Evolutionary conservation across 2,329 filamentous ascomycete species (phyloP), one percentile per base, ranked within the genome.

Genomic region (Talaromyces sp.): DNA sequence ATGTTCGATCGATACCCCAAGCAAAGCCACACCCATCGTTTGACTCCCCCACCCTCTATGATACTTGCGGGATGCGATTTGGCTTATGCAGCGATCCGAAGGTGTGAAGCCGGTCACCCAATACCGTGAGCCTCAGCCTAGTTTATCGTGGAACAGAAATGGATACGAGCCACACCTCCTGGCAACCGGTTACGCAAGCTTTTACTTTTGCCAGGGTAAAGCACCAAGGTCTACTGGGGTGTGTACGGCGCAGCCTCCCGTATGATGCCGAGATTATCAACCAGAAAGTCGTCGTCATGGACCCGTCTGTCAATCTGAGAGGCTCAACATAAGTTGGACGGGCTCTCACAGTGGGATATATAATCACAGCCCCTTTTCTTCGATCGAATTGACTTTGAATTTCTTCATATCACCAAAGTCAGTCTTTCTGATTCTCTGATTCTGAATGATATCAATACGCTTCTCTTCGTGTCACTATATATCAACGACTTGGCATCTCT

Each of bases 81-180:
- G 3, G 6, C 6, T 16, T 28, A 16, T 48, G 21, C 44, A 25
- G 21, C 21, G 18, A 25, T 46, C 21, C 42, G 18, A 46, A 6
- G 14, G 48, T 54, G 1, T 28, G 6, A 35, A 31, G 2, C 31
- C 28, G 8, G 9, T 54, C 2, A 16, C 23, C 48, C 48, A 52
- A n/a, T 18, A 16, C 48, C 25, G 33, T 16, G 28, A 52, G 28
- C n/a, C 48, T 52, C n/a, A 54, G 50, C 50, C 18, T 35, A 9
- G 21, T 23, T n/a, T 14, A 14, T 12, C n/a, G n/a, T 35, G 18
- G 9, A 37, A 50, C 25, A 33, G 11, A 21, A 23, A 9, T 35
- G 9, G n/a, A 37, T 54, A 54, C 50, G 50, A 54, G 50, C 50
- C 50, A 54, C 50, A 54, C 31, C 50, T 23, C 31, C 21, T 21